Percentiles rank a stretch among this genome's conserved stretches.
Evolutionary conservation across 75 land plant species (phyloP).

Genomic region (Cryptomeria japonica): DNA sequence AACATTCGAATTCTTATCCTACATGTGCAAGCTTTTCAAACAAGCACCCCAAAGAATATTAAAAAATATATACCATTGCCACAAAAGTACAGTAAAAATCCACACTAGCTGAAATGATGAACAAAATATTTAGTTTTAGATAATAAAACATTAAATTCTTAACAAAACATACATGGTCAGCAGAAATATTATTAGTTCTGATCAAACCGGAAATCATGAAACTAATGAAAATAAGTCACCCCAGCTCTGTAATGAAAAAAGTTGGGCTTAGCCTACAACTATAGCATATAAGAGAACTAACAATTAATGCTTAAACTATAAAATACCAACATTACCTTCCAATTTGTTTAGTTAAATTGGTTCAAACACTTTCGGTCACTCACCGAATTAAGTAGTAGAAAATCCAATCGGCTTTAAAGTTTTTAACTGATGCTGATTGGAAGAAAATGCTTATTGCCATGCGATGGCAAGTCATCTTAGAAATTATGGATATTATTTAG

Average conservation of each 20-base stretch:
- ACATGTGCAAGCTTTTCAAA: conserved; percentile 6
- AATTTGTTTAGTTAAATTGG: neutral
- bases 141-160: neutral
- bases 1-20: conserved; percentile 8
- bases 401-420: neutral
- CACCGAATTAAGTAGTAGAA: neutral
- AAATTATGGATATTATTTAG: neutral
- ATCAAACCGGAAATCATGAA: neutral
- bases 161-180: neutral
- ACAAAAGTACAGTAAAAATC: neutral
- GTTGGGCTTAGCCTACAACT: neutral
- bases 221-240: neutral
- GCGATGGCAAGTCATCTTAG: neutral
- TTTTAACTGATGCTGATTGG: neutral
- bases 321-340: neutral
- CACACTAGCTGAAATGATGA: neutral
- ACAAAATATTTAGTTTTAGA: neutral
- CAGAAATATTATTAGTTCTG: neutral
- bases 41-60: neutral
- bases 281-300: neutral
- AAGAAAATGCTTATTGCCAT: neutral
- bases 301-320: neutral
- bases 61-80: neutral
- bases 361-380: neutral
- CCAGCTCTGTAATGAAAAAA: neutral